Base-by-base conservation (phyloP, 768 basidiomycete genomes). In the Porpolomopsis calyptriformis region DNA sequence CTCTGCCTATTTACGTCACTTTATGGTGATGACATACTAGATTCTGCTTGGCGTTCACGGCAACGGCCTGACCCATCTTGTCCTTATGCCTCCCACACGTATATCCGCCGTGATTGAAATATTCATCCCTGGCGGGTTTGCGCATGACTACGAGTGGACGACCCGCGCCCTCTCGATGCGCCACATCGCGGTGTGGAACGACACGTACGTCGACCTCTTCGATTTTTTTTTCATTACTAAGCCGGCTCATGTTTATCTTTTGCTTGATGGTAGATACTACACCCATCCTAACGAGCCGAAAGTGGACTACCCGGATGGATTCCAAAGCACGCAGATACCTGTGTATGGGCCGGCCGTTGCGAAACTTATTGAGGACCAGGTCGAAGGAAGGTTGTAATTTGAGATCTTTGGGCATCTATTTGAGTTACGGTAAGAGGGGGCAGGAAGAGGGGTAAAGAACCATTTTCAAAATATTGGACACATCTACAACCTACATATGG, bases 111-210 rank as follows among this genome's bases (percentile, higher is more conserved):
- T 92, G 16, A 83, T 92, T 52, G 88, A 92, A 63, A 76, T 92
- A 11, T 87, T 92, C 64, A 84, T 72, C 56, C 87, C 86, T 0
- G 69, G 61, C 2, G 89, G 87, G 0, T 91, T 87, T 57, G 81
- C 88, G 22, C 81, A 84, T 55, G 89, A 91, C 56, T 91, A 91
- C 58, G 78, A 88, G 55, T 92, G 86, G 80, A 90, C 88, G 0
- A 52, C 81, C 4, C 63, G 74, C 26, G 78, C 85, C 0, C 61
- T 91, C 9, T 85, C 85, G 4, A 80, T 86, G 71, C 67, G 61
- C 14, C 79, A 91, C 61, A 84, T 79, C 52, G 82, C 77, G 1
- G 69, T 93, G 25, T 87, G 87, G 86, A 83, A 88, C 52, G 80
- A 88, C 62, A 79, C 75, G 77, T 83, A 57, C 51, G 69, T 73